A percentile compares a stretch with the other conserved stretches of the same genome.
These are phyloP conservation scores for Ophiocordyceps unilateralis DNA, from an alignment of 2,329 filamentous ascomycete genomes.

Conservation along the genomic window DNA sequence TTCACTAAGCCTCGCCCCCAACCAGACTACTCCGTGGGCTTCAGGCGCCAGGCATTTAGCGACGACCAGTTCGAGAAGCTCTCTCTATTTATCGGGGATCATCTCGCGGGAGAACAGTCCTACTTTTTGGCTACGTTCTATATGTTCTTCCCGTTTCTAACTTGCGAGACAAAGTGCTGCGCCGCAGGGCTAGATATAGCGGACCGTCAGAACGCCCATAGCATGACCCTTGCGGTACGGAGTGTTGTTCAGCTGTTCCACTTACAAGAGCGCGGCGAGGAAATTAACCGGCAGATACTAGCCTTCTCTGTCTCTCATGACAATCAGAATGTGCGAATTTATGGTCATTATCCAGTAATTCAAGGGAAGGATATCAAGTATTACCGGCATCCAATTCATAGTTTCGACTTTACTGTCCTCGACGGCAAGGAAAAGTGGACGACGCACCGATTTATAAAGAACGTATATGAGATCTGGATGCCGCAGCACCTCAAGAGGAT, in stretches of 20 bases:
- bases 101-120: slow-evolving; percentile 15
- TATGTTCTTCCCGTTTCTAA: slow-evolving; percentile 32
- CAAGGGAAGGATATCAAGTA: slow-evolving; percentile 15
- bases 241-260: slow-evolving; percentile 21
- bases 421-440: slow-evolving; percentile 3
- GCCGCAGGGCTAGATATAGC: slow-evolving; percentile 17
- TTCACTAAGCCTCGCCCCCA: slow-evolving; percentile 19
- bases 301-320: slow-evolving; percentile 23
- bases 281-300: slow-evolving; percentile 23
- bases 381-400: slow-evolving; percentile 19
- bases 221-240: slow-evolving; percentile 21
- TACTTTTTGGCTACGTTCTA: slow-evolving; percentile 25
- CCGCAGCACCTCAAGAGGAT: slow-evolving; percentile 1
- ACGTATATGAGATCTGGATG: slow-evolving; percentile 3
- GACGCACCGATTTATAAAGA: slow-evolving; percentile 3
- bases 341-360: slow-evolving; percentile 22
- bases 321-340: slow-evolving; percentile 16
- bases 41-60: slow-evolving; percentile 22
- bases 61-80: slow-evolving; percentile 23
- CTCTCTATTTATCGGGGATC: slow-evolving; percentile 17
- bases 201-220: slow-evolving; percentile 22
- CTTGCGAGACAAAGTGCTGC: slow-evolving; percentile 29
- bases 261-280: slow-evolving; percentile 14
- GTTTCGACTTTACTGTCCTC: slow-evolving; percentile 13
- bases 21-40: slow-evolving; percentile 26